Evolutionary conservation across 2,329 filamentous ascomycete species (phyloP).

Genomic region (Trichothecium sympodiale): DNA sequence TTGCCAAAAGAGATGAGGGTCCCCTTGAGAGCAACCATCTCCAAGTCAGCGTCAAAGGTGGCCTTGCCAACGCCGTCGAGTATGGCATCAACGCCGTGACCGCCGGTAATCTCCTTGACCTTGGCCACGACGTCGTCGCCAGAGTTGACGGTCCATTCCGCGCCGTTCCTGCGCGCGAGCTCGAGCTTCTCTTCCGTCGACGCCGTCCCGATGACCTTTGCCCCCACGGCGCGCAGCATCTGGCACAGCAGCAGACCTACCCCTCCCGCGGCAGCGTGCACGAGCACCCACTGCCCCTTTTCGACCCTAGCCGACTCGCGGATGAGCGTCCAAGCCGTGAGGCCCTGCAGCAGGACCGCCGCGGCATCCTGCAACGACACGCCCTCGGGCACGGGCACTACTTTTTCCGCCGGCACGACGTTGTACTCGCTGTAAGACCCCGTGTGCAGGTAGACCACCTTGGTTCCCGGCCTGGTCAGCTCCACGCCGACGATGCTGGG

Average conservation of each 20-base stretch:
- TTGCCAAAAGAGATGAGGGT: conserved; percentile 73
- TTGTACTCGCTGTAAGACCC: conserved; percentile 47
- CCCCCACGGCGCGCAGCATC: conserved; percentile 61
- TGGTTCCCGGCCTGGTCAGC: too few species aligned
- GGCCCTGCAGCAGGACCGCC: conserved; percentile 64
- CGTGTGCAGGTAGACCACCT: conserved; percentile 56
- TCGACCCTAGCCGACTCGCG: conserved; percentile 67
- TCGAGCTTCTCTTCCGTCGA: conserved; percentile 61
- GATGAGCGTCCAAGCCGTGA: conserved; percentile 72
- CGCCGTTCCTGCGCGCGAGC: conserved; percentile 59
- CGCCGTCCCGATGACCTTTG: conserved; percentile 69
- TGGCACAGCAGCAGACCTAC: conserved; percentile 68
- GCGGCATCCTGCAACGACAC: conserved; percentile 53
- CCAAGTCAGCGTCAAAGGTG: conserved; percentile 71
- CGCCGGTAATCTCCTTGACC: conserved; percentile 59
- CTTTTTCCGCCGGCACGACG: conserved; percentile 37
- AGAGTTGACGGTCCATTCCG: conserved; percentile 63
- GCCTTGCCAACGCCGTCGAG: conserved; percentile 80
- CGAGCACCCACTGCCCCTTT: conserved; percentile 68
- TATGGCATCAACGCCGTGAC: conserved; percentile 63
- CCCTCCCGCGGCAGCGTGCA: conserved; percentile 79
- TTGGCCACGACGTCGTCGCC: conserved; percentile 37
- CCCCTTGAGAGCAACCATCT: conserved; percentile 67
- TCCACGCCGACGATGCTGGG: conserved; percentile 16
- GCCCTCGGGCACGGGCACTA: conserved; percentile 51